These are phyloP conservation scores for Pseudofabraea citricarpa DNA, from an alignment of 2,329 filamentous ascomycete species.

Conservation along the genomic window DNA sequence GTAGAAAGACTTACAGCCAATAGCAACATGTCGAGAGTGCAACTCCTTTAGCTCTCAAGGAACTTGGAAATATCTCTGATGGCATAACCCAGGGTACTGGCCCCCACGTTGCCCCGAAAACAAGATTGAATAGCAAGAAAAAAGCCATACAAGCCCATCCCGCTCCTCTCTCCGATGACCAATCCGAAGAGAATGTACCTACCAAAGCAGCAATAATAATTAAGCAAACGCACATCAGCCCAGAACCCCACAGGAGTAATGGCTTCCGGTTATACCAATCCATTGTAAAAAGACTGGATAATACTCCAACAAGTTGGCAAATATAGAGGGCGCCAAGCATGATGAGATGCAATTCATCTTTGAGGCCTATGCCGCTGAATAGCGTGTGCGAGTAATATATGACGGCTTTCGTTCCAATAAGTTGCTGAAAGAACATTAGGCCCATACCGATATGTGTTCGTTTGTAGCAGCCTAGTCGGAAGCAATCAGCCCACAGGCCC, in stretches of 20 bases:
- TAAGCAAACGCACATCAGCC: constrained; percentile 41
- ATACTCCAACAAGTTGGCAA: constrained; percentile 39
- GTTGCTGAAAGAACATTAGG: constrained; percentile 55
- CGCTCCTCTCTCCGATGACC: constrained; percentile 42
- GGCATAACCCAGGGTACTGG: constrained; percentile 33
- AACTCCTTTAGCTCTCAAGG: constrained; percentile 59
- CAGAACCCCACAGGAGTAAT: constrained; percentile 38
- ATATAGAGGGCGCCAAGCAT: constrained; percentile 50
- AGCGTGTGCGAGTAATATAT: constrained; percentile 59
- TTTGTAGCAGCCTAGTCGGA: constrained; percentile 43
- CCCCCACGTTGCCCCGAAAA: constrained; percentile 40
- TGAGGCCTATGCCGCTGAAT: constrained; percentile 44
- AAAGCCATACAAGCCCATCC: constrained; percentile 53
- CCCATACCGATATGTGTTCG: constrained; percentile 45
- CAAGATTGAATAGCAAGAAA: constrained; percentile 56
- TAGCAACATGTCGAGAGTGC: constrained; percentile 58
- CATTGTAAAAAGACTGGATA: constrained; percentile 42
- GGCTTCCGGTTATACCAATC: constrained; percentile 41
- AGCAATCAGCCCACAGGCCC: constrained; percentile 43
- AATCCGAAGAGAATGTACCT: constrained; percentile 44
- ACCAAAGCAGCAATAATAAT: constrained; percentile 49
- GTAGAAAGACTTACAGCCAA: constrained; percentile 44
- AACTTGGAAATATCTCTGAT: constrained; percentile 60
- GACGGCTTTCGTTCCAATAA: constrained; percentile 50
- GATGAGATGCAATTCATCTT: constrained; percentile 41